Base-by-base conservation (phyloP, 441 rosid genomes). In the Bocquillonia castaneifolia region DNA sequence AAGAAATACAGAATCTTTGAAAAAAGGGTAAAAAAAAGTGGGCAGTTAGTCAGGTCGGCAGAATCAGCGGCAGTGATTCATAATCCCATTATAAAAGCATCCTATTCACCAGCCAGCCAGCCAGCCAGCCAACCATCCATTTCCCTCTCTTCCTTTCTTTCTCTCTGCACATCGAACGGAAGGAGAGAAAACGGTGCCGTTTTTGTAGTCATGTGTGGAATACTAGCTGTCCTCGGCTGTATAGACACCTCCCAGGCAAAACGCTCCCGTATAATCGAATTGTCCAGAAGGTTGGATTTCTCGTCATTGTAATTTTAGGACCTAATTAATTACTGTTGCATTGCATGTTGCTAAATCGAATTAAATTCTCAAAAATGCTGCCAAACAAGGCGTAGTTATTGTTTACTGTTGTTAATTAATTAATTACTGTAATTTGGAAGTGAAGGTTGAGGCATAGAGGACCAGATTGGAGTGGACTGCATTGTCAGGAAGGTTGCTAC, bases 401-500 rank as follows among this genome's bases (percentile, higher is more conserved):
- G 18, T 2, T n/a, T 17, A 36, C 25, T 37, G 2, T 34, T 15
- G 25, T 17, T 10, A 25, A 37, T 3, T 31, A 14, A 14, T 34
- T 51, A 10, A 2, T 18, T 55, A 8, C 45, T 55, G 25, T 69
- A 65, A 64, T 64, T 61, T 61, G 78, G 34, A 68, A 58, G 10
- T 76, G 62, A 71, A 92, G 99, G 73, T 71, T 95, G 91, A 79
- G 81, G 66, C 98, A 92, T 57, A 77, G 98, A 84, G 98, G 98
- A 67, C 99, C 98, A 47, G 99, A 95, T 58, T 95, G 99, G 99
- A 92, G 99, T 48, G 98, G 99, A 4, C 64, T 92, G 69, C 92
- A 89, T 74, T 89, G 91, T 73, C 72, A 81, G 64, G 86, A 66
- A 51, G 84, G 87, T 67, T 91, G 95, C 77, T 95, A 89, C 76